A percentile compares a stretch with the other conserved stretches of the same genome.
phyloP scores from a whole-genome alignment of 441 rosid genomes.

The Dalechampia spathulata region DNA sequence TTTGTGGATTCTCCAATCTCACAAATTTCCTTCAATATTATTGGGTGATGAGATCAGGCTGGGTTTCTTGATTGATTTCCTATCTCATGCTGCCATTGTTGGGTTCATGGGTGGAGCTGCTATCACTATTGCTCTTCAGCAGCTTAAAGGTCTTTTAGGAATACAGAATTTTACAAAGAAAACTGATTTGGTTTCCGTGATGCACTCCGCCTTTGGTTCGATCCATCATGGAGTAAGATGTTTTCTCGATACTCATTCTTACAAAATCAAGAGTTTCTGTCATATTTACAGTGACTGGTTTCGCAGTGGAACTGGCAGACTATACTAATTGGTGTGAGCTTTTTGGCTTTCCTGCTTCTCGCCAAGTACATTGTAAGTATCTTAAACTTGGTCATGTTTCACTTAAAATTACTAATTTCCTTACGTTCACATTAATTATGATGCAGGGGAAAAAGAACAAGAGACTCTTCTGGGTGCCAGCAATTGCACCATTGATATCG shows the following conservation, averaged over 20 bases:
- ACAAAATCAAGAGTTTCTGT: neutral
- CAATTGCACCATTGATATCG: slow-evolving; percentile 77
- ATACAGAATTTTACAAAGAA: slow-evolving; percentile 58
- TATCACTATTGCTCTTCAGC: slow-evolving; percentile 80
- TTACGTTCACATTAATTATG: slow-evolving; percentile 9
- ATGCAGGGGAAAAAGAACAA: slow-evolving; percentile 80
- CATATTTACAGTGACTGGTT: too few relatives aligned
- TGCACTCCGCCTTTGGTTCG: slow-evolving; percentile 46
- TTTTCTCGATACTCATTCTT: neutral
- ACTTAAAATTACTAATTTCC: neutral
- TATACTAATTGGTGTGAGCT: slow-evolving; percentile 60
- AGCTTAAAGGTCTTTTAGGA: slow-evolving; percentile 89
- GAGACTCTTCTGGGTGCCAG: slow-evolving; percentile 83
- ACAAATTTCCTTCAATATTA: too few relatives aligned
- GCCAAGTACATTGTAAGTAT: slow-evolving; percentile 72
- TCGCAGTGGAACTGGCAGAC: slow-evolving; percentile 98
- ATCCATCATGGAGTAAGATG: slow-evolving; percentile 62
- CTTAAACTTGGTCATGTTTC: neutral
- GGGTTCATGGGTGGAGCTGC: slow-evolving; percentile 98
- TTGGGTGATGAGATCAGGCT: slow-evolving; percentile 34
- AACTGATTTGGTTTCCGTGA: slow-evolving; percentile 55
- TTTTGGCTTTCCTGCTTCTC: slow-evolving; percentile 56
- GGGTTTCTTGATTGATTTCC: slow-evolving; percentile 89
- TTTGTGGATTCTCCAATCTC: too few relatives aligned
- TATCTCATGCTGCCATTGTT: slow-evolving; percentile 86